Conservation (phyloP, 305 asterid species). For the Fraxinus platypoda region DNA sequence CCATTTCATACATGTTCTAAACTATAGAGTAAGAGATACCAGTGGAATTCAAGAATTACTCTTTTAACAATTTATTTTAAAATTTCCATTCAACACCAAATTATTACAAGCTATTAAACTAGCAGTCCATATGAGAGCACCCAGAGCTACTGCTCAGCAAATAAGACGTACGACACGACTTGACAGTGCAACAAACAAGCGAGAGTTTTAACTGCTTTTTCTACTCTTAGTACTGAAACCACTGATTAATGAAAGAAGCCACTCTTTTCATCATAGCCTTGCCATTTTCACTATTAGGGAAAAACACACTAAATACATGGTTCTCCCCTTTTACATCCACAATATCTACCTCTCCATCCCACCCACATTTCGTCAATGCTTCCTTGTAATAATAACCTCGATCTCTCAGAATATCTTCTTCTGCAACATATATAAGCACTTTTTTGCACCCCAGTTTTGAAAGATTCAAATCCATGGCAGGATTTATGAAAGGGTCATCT, state of each 20-base stretch:
- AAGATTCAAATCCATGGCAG: constrained; percentile 28
- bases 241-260: constrained; percentile 29
- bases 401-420: constrained; percentile 16
- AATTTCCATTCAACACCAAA: neutral
- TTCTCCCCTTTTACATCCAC: constrained; percentile 26
- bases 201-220: too few species aligned
- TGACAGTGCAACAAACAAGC: neutral
- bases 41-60: neutral
- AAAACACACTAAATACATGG: constrained; percentile 32
- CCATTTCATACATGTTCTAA: neutral
- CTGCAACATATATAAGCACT: constrained; percentile 29
- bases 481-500: constrained; percentile 37
- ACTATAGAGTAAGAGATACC: neutral
- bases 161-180: neutral
- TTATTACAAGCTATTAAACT: neutral
- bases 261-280: constrained; percentile 30
- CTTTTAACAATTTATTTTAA: too few species aligned
- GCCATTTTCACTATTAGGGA: neutral
- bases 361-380: constrained; percentile 26
- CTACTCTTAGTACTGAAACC: neutral
- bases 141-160: neutral
- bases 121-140: too few species aligned
- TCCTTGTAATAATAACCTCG: constrained; percentile 33
- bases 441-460: constrained; percentile 26
- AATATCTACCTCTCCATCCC: constrained; percentile 31